Percentiles rank a stretch among this genome's conserved stretches.
Evolutionary conservation across 371 early-diverging fungal species (phyloP).

Genomic region (Mortierella sp.): DNA sequence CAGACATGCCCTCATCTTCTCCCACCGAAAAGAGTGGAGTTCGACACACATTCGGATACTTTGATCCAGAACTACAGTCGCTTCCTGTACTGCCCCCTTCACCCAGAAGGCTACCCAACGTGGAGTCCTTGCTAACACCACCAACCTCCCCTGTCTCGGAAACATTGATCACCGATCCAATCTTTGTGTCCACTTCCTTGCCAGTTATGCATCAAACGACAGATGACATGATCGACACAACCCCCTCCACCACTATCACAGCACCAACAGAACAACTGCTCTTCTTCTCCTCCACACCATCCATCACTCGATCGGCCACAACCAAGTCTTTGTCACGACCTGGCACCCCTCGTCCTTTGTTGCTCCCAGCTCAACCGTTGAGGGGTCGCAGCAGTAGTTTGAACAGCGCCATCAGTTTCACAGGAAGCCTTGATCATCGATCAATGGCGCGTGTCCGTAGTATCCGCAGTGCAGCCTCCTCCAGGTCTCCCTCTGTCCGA

Average conservation of each 20-base stretch:
- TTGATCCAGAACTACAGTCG: constrained; percentile 1
- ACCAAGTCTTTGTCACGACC: background rate
- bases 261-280: no score
- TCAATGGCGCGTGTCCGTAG: constrained; percentile 27
- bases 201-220: no score
- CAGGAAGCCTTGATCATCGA: constrained; percentile 32
- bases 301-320: no score
- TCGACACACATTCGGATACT: constrained; percentile 19
- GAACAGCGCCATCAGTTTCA: constrained; percentile 11
- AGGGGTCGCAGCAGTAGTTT: constrained; percentile 22
- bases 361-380: no score
- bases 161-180: background rate
- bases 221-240: no score
- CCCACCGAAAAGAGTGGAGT: background rate
- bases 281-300: no score
- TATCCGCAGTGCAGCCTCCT: constrained; percentile 1
- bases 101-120: background rate
- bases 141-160: background rate
- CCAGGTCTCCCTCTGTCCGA: background rate
- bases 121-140: background rate
- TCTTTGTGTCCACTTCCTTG: no score
- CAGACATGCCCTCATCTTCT: background rate
- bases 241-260: no score
- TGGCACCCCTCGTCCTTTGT: constrained; percentile 1
- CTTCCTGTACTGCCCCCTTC: constrained; percentile 3